phyloP scores from a whole-genome alignment of 2,329 filamentous ascomycete genomes.

The Trichoderma koningiopsis region DNA sequence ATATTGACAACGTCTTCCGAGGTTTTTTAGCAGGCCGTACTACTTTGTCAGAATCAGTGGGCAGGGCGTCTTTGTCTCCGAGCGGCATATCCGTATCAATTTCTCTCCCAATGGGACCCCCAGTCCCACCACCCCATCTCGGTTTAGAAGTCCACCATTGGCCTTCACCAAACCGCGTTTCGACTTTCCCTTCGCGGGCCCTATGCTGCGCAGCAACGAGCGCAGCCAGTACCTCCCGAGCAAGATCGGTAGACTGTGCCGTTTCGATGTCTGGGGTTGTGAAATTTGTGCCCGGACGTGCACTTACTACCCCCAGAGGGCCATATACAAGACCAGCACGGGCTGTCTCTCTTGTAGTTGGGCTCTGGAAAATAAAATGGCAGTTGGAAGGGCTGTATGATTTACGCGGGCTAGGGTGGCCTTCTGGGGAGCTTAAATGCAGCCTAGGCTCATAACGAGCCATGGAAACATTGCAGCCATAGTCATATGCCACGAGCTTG shows the following conservation, averaged over 20 bases:
- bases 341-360: constrained; percentile 61
- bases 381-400: constrained; percentile 62
- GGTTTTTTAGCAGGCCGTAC: constrained; percentile 47
- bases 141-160: constrained; percentile 64
- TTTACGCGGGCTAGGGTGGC: constrained; percentile 40
- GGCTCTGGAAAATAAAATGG: constrained; percentile 62
- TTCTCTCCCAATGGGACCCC: constrained; percentile 65
- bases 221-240: constrained; percentile 61
- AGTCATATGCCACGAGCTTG: constrained; percentile 67
- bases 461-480: constrained; percentile 62
- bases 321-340: constrained; percentile 63
- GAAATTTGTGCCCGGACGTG: constrained; percentile 59
- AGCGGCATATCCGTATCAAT: constrained; percentile 50
- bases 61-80: constrained; percentile 49
- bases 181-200: constrained; percentile 57
- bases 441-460: constrained; percentile 62
- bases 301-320: constrained; percentile 62
- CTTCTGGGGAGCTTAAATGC: constrained; percentile 49
- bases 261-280: constrained; percentile 44
- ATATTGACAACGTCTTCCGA: constrained; percentile 59
- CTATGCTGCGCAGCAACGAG: constrained; percentile 67
- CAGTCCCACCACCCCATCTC: constrained; percentile 65
- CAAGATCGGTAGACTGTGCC: constrained; percentile 65
- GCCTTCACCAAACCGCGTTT: constrained; percentile 59
- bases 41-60: constrained; percentile 32